Conservation (phyloP, 2,329 filamentous ascomycete species). For the Bipolaris zeicola region DNA sequence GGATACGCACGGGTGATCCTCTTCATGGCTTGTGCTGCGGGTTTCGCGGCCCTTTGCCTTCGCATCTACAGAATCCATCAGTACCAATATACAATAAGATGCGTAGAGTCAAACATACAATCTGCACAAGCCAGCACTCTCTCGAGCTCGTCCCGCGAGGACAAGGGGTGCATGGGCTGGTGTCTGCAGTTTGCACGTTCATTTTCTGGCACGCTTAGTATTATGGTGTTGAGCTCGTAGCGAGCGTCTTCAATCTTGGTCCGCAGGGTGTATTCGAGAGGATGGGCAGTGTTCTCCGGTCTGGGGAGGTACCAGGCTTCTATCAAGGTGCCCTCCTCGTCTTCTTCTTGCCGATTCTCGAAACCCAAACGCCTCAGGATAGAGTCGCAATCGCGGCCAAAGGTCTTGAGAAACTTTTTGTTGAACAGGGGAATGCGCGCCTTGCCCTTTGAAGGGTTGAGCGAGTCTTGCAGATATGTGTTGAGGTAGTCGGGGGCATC, state of each 20-base stretch:
- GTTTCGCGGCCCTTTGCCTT: slow-evolving; percentile 34
- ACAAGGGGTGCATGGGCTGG: slow-evolving; percentile 36
- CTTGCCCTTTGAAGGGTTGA: slow-evolving; percentile 57
- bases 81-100: slow-evolving; percentile 2
- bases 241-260: slow-evolving; percentile 62
- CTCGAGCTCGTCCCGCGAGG: slow-evolving; percentile 50
- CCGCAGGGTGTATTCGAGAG: slow-evolving; percentile 30
- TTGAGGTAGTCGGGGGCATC: slow-evolving; percentile 63
- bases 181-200: slow-evolving; percentile 41
- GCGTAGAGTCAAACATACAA: slow-evolving; percentile 30
- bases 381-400: slow-evolving; percentile 65
- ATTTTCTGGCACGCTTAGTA: slow-evolving; percentile 48
- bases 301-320: slow-evolving; percentile 44
- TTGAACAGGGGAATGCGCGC: slow-evolving; percentile 64
- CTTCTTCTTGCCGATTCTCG: slow-evolving; percentile 38
- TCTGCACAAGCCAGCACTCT: slow-evolving; percentile 45
- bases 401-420: slow-evolving; percentile 67
- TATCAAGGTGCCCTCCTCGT: slow-evolving; percentile 40
- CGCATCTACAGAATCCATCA: slow-evolving; percentile 28
- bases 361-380: slow-evolving; percentile 66
- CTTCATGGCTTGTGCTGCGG: slow-evolving; percentile 38
- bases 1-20: slow-evolving; percentile 43
- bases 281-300: slow-evolving; percentile 26
- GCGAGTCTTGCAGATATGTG: slow-evolving; percentile 65
- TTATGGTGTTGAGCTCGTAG: slow-evolving; percentile 61